Base-by-base conservation (phyloP, 257 asterid genomes). In the Penstemon eatonii region DNA sequence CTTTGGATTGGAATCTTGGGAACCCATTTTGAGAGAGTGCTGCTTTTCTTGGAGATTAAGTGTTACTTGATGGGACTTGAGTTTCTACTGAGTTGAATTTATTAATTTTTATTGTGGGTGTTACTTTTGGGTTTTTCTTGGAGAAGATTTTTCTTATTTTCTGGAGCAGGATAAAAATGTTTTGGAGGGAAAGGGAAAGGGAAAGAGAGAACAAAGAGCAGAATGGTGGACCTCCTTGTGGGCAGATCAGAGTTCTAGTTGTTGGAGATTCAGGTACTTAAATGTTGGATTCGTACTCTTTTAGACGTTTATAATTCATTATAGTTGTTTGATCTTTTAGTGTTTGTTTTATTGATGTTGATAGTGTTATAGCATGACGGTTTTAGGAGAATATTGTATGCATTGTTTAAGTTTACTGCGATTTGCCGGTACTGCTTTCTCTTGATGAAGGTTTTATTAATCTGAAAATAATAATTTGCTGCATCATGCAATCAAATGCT, bases 261-360 rank as follows among this genome's bases (percentile, higher is more conserved):
- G 94, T 90, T 68, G 97, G 97, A 53, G 99, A 93, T 65, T 88
- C 96, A 76, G 99, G 99, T 93, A 80, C 68, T 65, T 74, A 15
- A 49, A 15, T 50, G 33, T 62, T 19, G 69, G 6, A 18, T 44
- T 36, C 11, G 2, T 7, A 64, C 3, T 33, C 3, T 50, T 33
- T 76, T 56, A 11, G 25, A 60, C 51, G 72, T 3, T 5, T 37
- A 4, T 8, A 49, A 10, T 58, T 8, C 13, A 68, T 49, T 42
- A 6, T 36, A 33, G 11, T 18, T 6, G 51, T 47, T 64, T 70
- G 53, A 62, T 41, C 58, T 54, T 40, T 6, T 71, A 56, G 56
- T 60, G n/a, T 33, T 59, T 38, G 45, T 59, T 62, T 33, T 9
- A 6, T 37, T 7, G 36, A 18, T 56, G 51, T 37, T 36, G 57